Evolutionary conservation across 2,329 filamentous ascomycete genomes (phyloP), one percentile per base, ranked within the genome.

Genomic region (Leptographium procerum): DNA sequence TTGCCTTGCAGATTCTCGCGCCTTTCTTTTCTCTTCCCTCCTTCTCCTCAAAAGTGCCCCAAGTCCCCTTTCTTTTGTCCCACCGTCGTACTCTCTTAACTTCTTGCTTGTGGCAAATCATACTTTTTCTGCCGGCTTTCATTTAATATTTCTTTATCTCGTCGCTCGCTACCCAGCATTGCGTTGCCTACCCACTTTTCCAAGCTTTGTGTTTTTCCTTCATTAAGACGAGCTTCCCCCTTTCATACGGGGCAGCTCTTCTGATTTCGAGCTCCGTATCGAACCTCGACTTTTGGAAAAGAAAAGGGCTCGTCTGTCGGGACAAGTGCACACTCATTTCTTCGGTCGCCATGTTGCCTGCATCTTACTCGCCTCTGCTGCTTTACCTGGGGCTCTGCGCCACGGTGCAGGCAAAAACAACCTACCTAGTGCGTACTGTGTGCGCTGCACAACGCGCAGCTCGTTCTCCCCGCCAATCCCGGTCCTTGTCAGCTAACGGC

Each of bases 341-440:
- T 40, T n/a, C 55, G 26, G 26, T 24, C 52, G 52, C 13, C 52
- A 57, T 57, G 55, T 14, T 29, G 48, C 8, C 31, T 3, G 13
- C 33, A 7, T 24, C 51, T n/a, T 19, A 51, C 4, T 50, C 55
- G 6, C 33, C 58, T 10, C 43, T 56, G 34, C 47, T 57, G 4
- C 40, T 58, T 19, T 8, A 58, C 13, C 53, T 62, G 31, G 58
- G 57, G 24, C 57, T 62, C 61, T 9, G 51, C 28, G 61, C 56
- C 45, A 34, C 48, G n/a, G 56, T 54, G 1, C 57, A 60, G 40
- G 61, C 61, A n/a, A 45, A 50, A 10, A 43, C 59, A 16, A 52
- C 59, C 22, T 59, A 52, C 13, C 47, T 62, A 43, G 61, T 62
- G 34, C 36, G 61, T 24, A 31, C 5, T n/a, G 19, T 8, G 28